These are phyloP conservation scores for Cokeromyces recurvatus DNA, from an alignment of 371 early-diverging fungal genomes.

Conservation along the genomic window DNA sequence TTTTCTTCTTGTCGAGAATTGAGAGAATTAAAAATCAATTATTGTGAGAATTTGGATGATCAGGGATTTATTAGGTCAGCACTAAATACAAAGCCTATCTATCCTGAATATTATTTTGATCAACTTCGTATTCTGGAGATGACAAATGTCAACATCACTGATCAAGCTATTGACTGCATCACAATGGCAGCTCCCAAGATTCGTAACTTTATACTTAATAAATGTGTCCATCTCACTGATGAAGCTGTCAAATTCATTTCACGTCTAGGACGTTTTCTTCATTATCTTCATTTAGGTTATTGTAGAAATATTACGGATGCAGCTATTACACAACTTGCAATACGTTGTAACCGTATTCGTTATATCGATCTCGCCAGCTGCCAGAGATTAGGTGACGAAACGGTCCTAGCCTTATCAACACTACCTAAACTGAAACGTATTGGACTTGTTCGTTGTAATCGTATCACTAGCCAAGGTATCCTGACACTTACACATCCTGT, in stretches of 20 bases:
- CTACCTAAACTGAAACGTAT: constrained; percentile 57
- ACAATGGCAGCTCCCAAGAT: constrained; percentile 53
- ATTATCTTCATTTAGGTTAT: constrained; percentile 60
- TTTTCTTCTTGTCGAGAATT: constrained; percentile 44
- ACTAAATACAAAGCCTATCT: constrained; percentile 1
- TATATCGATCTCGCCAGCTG: constrained; percentile 64
- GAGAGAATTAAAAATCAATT: constrained; percentile 50
- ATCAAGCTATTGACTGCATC: constrained; percentile 45
- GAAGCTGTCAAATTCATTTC: constrained; percentile 46
- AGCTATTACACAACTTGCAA: constrained; percentile 44
- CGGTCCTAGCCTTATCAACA: constrained; percentile 51
- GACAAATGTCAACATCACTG: constrained; percentile 51
- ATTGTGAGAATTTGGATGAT: constrained; percentile 44
- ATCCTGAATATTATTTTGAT: constrained; percentile 25
- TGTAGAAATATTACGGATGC: constrained; percentile 54
- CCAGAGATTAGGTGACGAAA: constrained; percentile 47
- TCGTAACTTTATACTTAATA: constrained; percentile 55
- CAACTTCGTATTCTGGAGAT: constrained; percentile 60
- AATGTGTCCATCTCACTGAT: constrained; percentile 54
- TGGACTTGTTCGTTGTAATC: constrained; percentile 59
- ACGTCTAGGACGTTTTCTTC: constrained; percentile 51
- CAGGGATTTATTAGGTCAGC: constrained; percentile 38
- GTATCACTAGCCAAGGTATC: constrained; percentile 57
- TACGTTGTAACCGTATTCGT: constrained; percentile 56
- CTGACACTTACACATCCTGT: constrained; percentile 16